Base-by-base conservation (phyloP, 2,329 filamentous ascomycete genomes). In the Periconia macrospinosa region DNA sequence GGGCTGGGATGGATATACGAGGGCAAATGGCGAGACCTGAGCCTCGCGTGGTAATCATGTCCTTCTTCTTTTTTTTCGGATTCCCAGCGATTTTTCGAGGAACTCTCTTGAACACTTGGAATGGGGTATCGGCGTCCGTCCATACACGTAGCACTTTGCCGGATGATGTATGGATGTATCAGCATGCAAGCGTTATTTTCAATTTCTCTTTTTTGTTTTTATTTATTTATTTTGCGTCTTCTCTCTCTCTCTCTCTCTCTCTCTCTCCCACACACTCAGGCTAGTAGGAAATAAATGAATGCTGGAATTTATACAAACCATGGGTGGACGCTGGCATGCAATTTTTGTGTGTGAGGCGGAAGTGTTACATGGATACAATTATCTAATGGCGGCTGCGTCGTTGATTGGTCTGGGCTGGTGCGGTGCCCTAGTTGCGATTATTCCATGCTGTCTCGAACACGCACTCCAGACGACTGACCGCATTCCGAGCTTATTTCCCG, bases 401-500 rank as follows among this genome's bases (percentile, higher is more conserved):
- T n/a, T n/a, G n/a, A n/a, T n/a, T n/a, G n/a, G n/a, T 7, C 13
- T 33, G 30, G 30, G 30, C 30, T 33, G n/a, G n/a, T n/a, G n/a
- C 30, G 30, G 30, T 13, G 30, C 8, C 30, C 30, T 33, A 33
- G 30, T 13, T 33, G 13, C 13, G 30, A 33, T 33, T 33, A 33
- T 14, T 45, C 43, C 41, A 20, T 47, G 44, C 56, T 59, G 59
- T 54, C 60, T 62, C 47, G 45, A 42, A 58, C 63, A 62, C 65
- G 65, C 66, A 63, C 61, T 59, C 63, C 53, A 27, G 23, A 27
- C 23, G 23, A 61, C 59, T 56, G 55, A 58, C 54, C 58, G 66
- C 69, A 70, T 69, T 67, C 66, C 68, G 68, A 71, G 69, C 69
- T 71, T 71, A 72, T 69, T 65, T 61, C 63, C 65, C 60, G 59